Evolutionary conservation across 1,284 basidiomycete species (phyloP).

Genomic region (Cutaneotrichosporon sp.): DNA sequence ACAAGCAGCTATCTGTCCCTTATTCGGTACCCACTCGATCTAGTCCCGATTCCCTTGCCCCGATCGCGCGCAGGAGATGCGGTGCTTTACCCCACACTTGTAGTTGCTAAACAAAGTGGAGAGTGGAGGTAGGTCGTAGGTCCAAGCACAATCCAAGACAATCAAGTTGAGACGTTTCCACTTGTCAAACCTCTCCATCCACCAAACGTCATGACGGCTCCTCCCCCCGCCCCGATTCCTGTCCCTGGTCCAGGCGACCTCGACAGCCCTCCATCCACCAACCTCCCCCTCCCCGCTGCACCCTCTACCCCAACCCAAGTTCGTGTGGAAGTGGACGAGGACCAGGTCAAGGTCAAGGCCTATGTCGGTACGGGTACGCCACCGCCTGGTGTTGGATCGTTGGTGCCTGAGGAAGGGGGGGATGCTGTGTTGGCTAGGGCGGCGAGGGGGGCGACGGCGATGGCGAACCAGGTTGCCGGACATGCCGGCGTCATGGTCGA

Average conservation of each 20-base stretch:
- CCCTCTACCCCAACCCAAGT: background rate
- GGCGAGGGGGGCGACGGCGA: conserved; percentile 21
- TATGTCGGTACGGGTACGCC: background rate
- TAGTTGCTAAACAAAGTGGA: no score
- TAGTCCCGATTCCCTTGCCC: no score
- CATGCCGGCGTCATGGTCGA: conserved; percentile 74
- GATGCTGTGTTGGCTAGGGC: background rate
- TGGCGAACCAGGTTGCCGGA: conserved; percentile 77
- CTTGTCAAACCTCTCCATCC: background rate
- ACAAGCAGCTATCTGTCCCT: no score
- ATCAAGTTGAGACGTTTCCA: background rate
- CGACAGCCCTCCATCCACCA: background rate
- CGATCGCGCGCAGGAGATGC: background rate
- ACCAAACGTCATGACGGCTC: background rate
- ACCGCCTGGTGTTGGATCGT: background rate
- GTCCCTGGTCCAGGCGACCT: conserved; percentile 1
- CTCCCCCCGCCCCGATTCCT: background rate
- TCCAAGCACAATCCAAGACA: no score
- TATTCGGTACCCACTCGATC: background rate
- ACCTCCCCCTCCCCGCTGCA: background rate
- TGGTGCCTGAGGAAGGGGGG: background rate
- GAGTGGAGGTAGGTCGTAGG: no score
- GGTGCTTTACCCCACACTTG: background rate
- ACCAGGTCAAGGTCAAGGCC: background rate
- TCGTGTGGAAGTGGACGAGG: no score